A percentile compares a stretch with the other conserved stretches of the same genome.
These are phyloP conservation scores for Wickerhamomyces ciferrii DNA, from an alignment of 805 yeast species.

Conservation along the genomic window DNA sequence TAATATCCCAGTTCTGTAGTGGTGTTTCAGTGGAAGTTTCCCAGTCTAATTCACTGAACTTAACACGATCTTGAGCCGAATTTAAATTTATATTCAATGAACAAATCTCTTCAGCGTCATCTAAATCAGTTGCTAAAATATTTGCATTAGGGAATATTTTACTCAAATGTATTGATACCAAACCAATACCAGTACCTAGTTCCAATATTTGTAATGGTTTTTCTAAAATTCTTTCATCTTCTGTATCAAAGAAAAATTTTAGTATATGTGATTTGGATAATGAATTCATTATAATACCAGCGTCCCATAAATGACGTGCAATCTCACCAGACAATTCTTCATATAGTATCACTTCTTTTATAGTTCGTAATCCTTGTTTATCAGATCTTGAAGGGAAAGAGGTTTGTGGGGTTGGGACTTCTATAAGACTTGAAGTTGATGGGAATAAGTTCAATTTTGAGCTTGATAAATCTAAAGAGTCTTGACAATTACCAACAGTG, in stretches of 20 bases:
- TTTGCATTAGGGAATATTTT: constrained; percentile 12
- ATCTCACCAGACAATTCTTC: constrained; percentile 36
- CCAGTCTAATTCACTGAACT: constrained; percentile 33
- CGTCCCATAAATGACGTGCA: constrained; percentile 40
- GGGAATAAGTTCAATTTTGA: constrained; percentile 7
- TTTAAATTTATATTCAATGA: constrained; percentile 24
- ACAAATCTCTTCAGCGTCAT: constrained; percentile 32
- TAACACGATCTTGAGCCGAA: constrained; percentile 4
- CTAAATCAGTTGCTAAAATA: constrained; percentile 30
- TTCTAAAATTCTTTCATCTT: background rate
- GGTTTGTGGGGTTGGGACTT: constrained; percentile 7
- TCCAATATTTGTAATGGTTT: constrained; percentile 24
- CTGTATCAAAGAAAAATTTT: constrained; percentile 3
- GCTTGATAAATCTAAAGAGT: background rate
- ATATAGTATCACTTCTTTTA: constrained; percentile 9
- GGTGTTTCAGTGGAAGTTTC: constrained; percentile 16
- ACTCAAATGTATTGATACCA: constrained; percentile 27
- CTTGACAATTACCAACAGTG: constrained; percentile 4
- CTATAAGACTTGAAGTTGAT: constrained; percentile 11
- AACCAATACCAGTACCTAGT: constrained; percentile 39
- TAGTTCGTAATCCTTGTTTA: constrained; percentile 11
- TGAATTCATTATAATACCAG: constrained; percentile 23
- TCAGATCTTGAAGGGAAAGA: constrained; percentile 14
- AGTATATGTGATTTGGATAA: constrained; percentile 4
- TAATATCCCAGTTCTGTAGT: constrained; percentile 28